A percentile compares a stretch with the other conserved stretches of the same genome.
phyloP scores from a whole-genome alignment of 768 basidiomycete species.

The Nevesoporus exiguus region DNA sequence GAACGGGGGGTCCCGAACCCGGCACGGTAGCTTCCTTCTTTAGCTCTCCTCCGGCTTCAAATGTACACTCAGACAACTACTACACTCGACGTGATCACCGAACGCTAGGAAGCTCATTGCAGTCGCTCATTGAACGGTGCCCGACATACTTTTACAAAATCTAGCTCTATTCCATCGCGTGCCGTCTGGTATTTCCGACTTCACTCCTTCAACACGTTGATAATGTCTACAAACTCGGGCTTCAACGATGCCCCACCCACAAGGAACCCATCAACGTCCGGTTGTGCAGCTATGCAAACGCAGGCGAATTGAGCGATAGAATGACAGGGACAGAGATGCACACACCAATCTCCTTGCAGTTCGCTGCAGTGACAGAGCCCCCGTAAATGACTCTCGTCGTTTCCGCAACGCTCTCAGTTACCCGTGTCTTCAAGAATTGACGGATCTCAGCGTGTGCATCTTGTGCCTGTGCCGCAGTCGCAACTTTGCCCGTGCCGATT shows the following conservation, averaged over 20 bases:
- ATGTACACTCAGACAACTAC: too few relatives aligned
- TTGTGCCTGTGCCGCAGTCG: slow-evolving; percentile 89
- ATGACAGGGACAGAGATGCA: not conserved
- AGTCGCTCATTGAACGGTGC: not conserved
- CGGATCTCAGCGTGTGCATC: slow-evolving; percentile 86
- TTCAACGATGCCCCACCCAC: slow-evolving; percentile 98
- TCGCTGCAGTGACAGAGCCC: slow-evolving; percentile 87
- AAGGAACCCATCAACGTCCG: slow-evolving; percentile 95
- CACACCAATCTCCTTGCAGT: slow-evolving; percentile 84
- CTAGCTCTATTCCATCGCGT: not conserved
- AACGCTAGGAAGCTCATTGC: too few relatives aligned
- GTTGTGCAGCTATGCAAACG: slow-evolving; percentile 52
- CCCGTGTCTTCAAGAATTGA: slow-evolving; percentile 57
- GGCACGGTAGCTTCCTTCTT: too few relatives aligned
- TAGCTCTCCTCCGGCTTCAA: too few relatives aligned
- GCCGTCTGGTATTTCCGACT: not conserved
- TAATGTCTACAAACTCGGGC: slow-evolving; percentile 91
- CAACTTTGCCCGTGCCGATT: slow-evolving; percentile 96
- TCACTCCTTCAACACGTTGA: slow-evolving; percentile 57
- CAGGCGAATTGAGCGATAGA: not conserved
- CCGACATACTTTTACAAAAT: not conserved
- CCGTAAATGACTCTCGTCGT: slow-evolving; percentile 90
- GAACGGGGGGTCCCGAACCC: too few relatives aligned
- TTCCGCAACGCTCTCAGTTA: slow-evolving; percentile 69
- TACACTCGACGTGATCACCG: too few relatives aligned